These are phyloP conservation scores for Arxiozyma telluris DNA, from an alignment of 1,139 yeast species.

Conservation along the genomic window DNA sequence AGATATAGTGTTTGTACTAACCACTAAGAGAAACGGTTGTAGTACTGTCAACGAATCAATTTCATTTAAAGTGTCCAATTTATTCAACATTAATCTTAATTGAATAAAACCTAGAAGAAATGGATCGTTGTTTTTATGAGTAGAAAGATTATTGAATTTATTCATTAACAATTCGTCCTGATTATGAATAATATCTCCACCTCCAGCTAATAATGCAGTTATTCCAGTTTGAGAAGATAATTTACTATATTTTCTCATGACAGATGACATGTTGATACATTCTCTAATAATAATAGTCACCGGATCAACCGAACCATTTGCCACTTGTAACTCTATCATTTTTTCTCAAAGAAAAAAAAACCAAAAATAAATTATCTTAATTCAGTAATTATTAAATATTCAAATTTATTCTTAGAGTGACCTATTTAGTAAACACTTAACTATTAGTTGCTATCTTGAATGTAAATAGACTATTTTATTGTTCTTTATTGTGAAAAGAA, in stretches of 20 bases:
- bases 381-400: too few species aligned
- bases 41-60: conserved; percentile 68
- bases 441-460: too few species aligned
- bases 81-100: conserved; percentile 60
- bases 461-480: too few species aligned
- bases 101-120: conserved; percentile 75
- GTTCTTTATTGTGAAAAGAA: neutral
- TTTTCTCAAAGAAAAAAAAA: too few species aligned
- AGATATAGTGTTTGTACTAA: conserved; percentile 76
- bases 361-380: too few species aligned
- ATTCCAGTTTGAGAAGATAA: conserved; percentile 75
- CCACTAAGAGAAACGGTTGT: conserved; percentile 81
- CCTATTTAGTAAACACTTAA: too few species aligned
- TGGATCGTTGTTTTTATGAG: conserved; percentile 42
- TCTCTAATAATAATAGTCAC: conserved; percentile 80
- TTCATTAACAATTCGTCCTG: conserved; percentile 32
- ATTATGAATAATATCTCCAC: conserved; percentile 34
- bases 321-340: neutral
- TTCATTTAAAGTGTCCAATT: conserved; percentile 42
- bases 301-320: conserved; percentile 47
- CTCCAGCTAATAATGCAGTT: conserved; percentile 68
- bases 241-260: conserved; percentile 81
- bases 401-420: too few species aligned
- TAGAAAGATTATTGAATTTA: conserved; percentile 22
- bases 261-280: conserved; percentile 76